phyloP scores from a whole-genome alignment of 352 stramenopile genomes.

The Globisporangium lucens region DNA sequence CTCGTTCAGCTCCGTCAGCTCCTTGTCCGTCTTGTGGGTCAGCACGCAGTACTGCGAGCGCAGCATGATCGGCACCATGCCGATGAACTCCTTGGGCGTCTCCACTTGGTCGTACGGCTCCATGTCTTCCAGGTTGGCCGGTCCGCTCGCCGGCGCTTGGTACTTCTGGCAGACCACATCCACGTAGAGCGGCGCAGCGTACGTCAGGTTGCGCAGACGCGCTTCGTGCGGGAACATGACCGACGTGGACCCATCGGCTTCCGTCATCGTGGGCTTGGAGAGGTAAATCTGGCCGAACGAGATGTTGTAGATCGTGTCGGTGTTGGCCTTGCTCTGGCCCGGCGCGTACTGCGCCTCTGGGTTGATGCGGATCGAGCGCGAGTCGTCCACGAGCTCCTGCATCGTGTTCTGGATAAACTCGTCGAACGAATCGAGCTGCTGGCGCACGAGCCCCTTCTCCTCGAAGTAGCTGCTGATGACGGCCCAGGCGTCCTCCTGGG shows the following conservation, averaged over 20 bases:
- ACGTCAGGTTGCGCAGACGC: conserved; percentile 98
- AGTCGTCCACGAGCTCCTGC: conserved; percentile 99
- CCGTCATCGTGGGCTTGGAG: conserved; percentile 95
- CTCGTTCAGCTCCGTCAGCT: conserved; percentile 94
- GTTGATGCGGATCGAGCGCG: conserved; percentile 95
- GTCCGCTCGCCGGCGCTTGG: conserved; percentile 54
- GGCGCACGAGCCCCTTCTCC: conserved; percentile 99
- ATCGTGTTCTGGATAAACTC: conserved; percentile 99
- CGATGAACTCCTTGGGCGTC: conserved; percentile 94
- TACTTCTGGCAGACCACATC: conserved; percentile 96
- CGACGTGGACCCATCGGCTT: conserved; percentile 95
- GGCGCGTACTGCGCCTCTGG: conserved; percentile 96
- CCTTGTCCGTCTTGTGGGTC: conserved; percentile 90
- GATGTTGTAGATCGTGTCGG: conserved; percentile 93
- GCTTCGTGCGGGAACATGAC: conserved; percentile 99
- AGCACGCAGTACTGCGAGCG: conserved; percentile 96
- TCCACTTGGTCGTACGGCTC: conserved; percentile 86
- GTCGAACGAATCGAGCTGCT: conserved; percentile 99
- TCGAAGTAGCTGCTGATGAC: conserved; percentile 99
- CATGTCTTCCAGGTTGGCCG: conserved; percentile 82
- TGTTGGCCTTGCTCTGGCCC: conserved; percentile 91
- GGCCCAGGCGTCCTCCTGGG: conserved; percentile 98
- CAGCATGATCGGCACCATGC: conserved; percentile 99
- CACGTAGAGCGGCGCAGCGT: conserved; percentile 98
- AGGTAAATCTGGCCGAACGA: conserved; percentile 99